Conservation (phyloP, 768 basidiomycete genomes). For the Serendipita vermifera region DNA sequence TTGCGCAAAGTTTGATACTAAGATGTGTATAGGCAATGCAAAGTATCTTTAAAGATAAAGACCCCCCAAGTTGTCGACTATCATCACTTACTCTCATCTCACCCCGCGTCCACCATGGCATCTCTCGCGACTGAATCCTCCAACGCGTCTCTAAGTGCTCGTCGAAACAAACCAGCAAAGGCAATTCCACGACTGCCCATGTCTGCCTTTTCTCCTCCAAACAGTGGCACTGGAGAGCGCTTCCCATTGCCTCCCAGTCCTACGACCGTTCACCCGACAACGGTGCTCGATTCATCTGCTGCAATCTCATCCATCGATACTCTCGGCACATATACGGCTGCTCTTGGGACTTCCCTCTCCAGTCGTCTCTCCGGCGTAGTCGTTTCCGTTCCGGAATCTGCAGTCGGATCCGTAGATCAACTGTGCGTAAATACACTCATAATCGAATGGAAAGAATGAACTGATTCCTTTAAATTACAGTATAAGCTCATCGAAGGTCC, state of each 20-base stretch:
- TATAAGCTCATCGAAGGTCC: background rate
- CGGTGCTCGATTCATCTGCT: conserved; percentile 58
- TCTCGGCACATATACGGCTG: conserved; percentile 39
- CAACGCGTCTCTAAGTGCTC: too few relatives aligned
- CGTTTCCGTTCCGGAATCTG: conserved; percentile 30
- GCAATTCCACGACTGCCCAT: conserved; percentile 57
- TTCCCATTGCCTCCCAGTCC: conserved; percentile 62
- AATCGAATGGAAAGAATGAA: background rate
- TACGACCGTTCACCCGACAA: conserved; percentile 46
- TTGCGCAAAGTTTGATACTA: too few relatives aligned
- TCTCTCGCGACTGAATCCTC: background rate
- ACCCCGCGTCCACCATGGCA: background rate
- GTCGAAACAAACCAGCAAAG: conserved; percentile 47
- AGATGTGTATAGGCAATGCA: too few relatives aligned
- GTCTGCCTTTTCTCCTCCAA: conserved; percentile 64
- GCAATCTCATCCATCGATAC: conserved; percentile 31
- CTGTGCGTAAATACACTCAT: background rate
- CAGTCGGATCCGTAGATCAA: background rate
- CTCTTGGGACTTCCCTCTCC: conserved; percentile 35
- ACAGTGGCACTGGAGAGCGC: conserved; percentile 47
- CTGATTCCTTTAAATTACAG: background rate
- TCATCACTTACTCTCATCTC: too few relatives aligned
- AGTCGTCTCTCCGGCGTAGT: conserved; percentile 44
- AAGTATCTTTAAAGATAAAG: too few relatives aligned
- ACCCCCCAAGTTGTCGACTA: too few relatives aligned